Base-by-base conservation (phyloP, 2,329 filamentous ascomycete genomes). In the Magnaporthiopsis rhizophila region DNA sequence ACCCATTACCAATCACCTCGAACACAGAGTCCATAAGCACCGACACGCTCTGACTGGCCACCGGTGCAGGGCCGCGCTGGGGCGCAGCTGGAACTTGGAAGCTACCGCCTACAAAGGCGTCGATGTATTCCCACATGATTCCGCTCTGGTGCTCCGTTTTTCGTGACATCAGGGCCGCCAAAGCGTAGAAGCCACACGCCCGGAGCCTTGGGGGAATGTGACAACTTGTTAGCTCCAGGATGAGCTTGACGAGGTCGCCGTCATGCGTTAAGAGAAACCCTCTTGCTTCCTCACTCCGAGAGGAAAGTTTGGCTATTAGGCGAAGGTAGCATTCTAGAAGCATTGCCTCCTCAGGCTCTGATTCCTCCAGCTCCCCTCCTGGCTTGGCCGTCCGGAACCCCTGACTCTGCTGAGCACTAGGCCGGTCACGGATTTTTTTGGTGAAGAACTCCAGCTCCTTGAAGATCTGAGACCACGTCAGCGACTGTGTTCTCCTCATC, bases 251-350 rank as follows among this genome's bases (percentile, higher is more conserved):
- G 61, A 75, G 83, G 28, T 87, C 75, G 32, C 36, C 26, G 64
- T 80, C 83, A 65, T 86, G 79, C 58, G 86, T 32, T 28, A 96
- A 78, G 65, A 98, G 81, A 80, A 89, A 97, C 45, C 84, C 78
- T 62, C 94, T 85, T 1, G 92, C 89, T 26, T 81, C 79, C 65
- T 84, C 80, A 71, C 91, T 97, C 72, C 94, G 87, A 28, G 84
- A 82, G 67, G 89, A 88, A 12, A 99, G 80, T 74, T 96, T 92
- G 3, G 91, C 86, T 70, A 97, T 90, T 6, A 99, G 83, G 36
- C 94, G 87, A 63, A 99, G 81, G 73, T 98, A 98, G 69, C 92
- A 94, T 72, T 97, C 92, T 34, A 99, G 82, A 91, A 99, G 97
- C 77, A 97, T 90, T n/a, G 89, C 88, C 57, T 91, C 96, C 74